Evolutionary conservation across 2,329 filamentous ascomycete genomes (phyloP), one percentile per base, ranked within the genome.

Genomic region (Fusarium tjaetaba): DNA sequence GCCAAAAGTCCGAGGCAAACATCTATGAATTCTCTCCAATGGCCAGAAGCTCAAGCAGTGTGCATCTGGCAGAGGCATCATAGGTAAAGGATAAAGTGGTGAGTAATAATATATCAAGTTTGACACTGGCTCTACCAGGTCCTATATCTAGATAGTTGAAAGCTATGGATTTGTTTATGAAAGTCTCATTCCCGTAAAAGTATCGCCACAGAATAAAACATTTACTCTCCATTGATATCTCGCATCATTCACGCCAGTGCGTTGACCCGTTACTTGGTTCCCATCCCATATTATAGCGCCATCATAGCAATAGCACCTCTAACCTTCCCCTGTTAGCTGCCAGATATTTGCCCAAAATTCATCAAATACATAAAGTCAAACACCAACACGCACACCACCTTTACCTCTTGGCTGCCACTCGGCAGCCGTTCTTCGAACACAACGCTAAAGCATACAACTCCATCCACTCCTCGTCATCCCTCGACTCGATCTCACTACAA

Each of bases 371-470:
- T 13, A 52, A 6, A 30, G 14, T 15, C 41, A 26, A 7, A 20
- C 22, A 34, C 16, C 4, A 52, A 3, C 9, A 26, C 11, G 15
- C 18, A 22, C 11, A 13, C 5, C 8, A 11, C 4, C 20, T n/a
- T 68, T 41, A 77, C 20, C 38, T 56, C 42, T 42, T 77, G 9
- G 70, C 66, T 59, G 73, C 65, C 38, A 78, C 74, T 34, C 66
- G 65, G 38, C 74, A 73, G 13, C 81, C 81, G 48, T 82, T 78
- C 55, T 78, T 82, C 15, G 81, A 82, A 13, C 80, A 82, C 22
- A 80, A 72, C 11, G 80, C 80, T 56, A 83, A 70, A 5, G 81
- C 81, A 59, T 81, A 81, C 28, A 80, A 60, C 68, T 82, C 81
- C 53, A 77, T 72, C 81, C 81, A 83, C 30, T 78, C 78, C 16